Evolutionary conservation across 345 rosid species (phyloP).

Genomic region (Gossypium mustelinum): DNA sequence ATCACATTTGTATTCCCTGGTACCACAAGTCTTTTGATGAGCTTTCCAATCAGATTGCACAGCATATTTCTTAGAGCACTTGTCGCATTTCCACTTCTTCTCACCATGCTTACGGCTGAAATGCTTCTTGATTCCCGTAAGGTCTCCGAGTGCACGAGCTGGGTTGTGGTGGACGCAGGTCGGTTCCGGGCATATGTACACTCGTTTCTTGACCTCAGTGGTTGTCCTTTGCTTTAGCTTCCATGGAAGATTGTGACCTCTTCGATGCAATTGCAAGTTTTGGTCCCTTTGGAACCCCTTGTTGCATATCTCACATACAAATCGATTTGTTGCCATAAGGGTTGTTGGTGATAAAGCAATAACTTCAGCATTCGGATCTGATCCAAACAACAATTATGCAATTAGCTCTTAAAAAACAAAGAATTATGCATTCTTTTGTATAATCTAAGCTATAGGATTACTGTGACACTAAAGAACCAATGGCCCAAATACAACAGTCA

Average conservation of each 20-base stretch:
- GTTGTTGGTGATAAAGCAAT: slow-evolving; percentile 66
- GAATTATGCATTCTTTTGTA: too few species aligned
- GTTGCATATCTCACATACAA: slow-evolving; percentile 77
- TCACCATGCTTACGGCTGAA: slow-evolving; percentile 89
- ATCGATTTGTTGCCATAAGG: slow-evolving; percentile 69
- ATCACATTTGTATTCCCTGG: slow-evolving; percentile 89
- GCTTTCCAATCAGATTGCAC: slow-evolving; percentile 97
- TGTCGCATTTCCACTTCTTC: slow-evolving; percentile 98
- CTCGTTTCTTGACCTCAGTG: slow-evolving; percentile 54
- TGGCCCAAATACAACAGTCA: background rate
- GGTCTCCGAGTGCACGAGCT: slow-evolving; percentile 62
- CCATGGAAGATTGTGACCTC: slow-evolving; percentile 82
- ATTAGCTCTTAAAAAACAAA: background rate
- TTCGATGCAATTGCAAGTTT: slow-evolving; percentile 65
- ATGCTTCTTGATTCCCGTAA: slow-evolving; percentile 74
- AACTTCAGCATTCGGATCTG: slow-evolving; percentile 77
- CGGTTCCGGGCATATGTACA: slow-evolving; percentile 66
- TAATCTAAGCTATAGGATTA: background rate
- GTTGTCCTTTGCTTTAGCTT: slow-evolving; percentile 55
- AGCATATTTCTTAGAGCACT: slow-evolving; percentile 90
- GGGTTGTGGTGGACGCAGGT: slow-evolving; percentile 69
- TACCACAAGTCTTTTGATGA: slow-evolving; percentile 90
- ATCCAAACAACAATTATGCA: background rate
- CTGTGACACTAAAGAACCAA: background rate
- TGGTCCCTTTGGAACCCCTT: slow-evolving; percentile 79